Base-by-base conservation (phyloP, 2,329 filamentous ascomycete genomes). In the Pyricularia pennisetigena region DNA sequence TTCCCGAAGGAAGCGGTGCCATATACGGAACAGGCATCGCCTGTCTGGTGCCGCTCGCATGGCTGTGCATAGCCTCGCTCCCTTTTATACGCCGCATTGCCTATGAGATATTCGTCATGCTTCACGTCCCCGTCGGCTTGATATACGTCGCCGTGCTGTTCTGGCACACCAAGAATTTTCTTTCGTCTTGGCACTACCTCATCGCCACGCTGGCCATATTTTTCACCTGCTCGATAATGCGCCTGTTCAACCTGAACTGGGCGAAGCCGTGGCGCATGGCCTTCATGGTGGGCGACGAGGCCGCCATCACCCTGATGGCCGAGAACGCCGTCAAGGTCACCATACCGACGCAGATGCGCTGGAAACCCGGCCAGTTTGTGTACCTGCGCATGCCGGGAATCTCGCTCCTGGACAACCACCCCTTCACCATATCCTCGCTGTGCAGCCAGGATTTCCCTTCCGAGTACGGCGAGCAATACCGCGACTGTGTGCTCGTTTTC, bases 281-380 rank as follows among this genome's bases (percentile, higher is more conserved):
- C 0, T 97, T 92, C 81, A 81, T 97, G 73, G 90, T 97, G 62
- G 94, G 94, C 65, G 94, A 98, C 73, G 93, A 97, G 78, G 93
- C 92, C 0, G 92, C 93, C 29, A 89, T 97, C 57, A 95, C 92
- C 0, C 83, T 97, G 28, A 89, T 98, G 82, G 89, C 93, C 2
- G 93, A 97, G 74, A 94, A 96, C 74, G 92, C 93, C n/a, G 90
- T 98, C 80, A 97, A 97, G 77, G 87, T 98, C 72, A 97, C 94
- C 0, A 91, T 98, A 66, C 93, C 94, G 0, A 97, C 94, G 0
- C 92, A 94, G 77, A 91, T 96, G 85, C 89, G 87, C 70, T 98
- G 94, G 94, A 90, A 88, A 75, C 93, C 94, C 0, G 95, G 94
- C 5, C 95, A 98, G 78, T 97, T 96, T 73, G 91, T 97, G 23